These are phyloP conservation scores for Yamadazyma epiphylla DNA, from an alignment of 1,139 yeast genomes.

Conservation along the genomic window DNA sequence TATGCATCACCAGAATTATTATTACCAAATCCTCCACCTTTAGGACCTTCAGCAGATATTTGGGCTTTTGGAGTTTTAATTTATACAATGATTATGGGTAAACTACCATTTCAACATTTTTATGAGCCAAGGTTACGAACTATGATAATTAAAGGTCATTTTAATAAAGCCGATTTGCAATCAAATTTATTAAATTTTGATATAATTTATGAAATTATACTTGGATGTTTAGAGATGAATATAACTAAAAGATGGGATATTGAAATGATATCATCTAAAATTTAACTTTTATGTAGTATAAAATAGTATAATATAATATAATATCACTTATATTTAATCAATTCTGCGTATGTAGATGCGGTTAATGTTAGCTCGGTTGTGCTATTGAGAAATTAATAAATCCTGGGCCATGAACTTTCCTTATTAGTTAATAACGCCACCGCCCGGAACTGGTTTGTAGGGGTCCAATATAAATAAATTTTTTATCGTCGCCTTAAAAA, in stretches of 20 bases:
- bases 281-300: too few relatives aligned
- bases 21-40: slow-evolving; percentile 60
- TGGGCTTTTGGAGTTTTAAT: slow-evolving; percentile 89
- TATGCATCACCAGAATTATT: slow-evolving; percentile 89
- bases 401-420: too few relatives aligned
- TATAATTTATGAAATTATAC: slow-evolving; percentile 41
- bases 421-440: too few relatives aligned
- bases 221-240: slow-evolving; percentile 53
- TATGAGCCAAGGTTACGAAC: slow-evolving; percentile 77
- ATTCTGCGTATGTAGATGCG: too few relatives aligned
- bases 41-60: slow-evolving; percentile 74
- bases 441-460: too few relatives aligned
- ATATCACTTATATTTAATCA: too few relatives aligned
- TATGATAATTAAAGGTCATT: slow-evolving; percentile 67
- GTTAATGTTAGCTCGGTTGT: too few relatives aligned
- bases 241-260: slow-evolving; percentile 50
- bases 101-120: slow-evolving; percentile 77
- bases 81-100: slow-evolving; percentile 70
- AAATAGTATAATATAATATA: too few relatives aligned
- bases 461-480: too few relatives aligned
- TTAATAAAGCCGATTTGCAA: slow-evolving; percentile 39
- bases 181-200: slow-evolving; percentile 25
- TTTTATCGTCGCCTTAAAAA: too few relatives aligned
- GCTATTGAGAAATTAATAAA: too few relatives aligned
- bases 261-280: too few relatives aligned